Percentiles rank a stretch among this genome's conserved stretches.
These are phyloP conservation scores for Coemansia sp. DNA, from an alignment of 192 early-diverging fungal genomes.

Conservation along the genomic window DNA sequence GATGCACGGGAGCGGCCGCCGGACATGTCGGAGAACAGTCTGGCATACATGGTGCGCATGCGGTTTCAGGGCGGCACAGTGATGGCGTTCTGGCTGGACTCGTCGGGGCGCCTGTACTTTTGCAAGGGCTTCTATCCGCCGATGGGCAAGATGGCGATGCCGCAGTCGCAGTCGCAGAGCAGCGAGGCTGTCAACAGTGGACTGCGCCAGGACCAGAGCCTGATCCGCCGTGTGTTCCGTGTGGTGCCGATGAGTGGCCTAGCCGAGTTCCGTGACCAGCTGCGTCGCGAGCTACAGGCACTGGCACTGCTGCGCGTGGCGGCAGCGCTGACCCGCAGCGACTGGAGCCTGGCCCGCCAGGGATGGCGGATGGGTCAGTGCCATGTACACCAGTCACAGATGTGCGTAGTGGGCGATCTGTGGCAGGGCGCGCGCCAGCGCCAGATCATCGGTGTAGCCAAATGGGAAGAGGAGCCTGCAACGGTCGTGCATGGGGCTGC, in stretches of 20 bases:
- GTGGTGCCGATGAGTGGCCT: slow-evolving; percentile 33
- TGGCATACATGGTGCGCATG: slow-evolving; percentile 38
- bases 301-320: slow-evolving; percentile 41
- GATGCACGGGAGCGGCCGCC: slow-evolving; percentile 16
- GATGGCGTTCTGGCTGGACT: slow-evolving; percentile 37
- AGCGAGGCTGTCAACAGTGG: background rate
- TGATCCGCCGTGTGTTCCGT: slow-evolving; percentile 45
- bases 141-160: background rate
- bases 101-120: slow-evolving; percentile 25
- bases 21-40: background rate
- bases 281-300: slow-evolving; percentile 43
- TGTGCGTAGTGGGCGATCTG: slow-evolving; percentile 49
- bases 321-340: slow-evolving; percentile 30
- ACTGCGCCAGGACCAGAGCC: slow-evolving; percentile 16
- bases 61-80: slow-evolving; percentile 47
- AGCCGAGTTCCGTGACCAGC: slow-evolving; percentile 40
- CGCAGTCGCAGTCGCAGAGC: background rate
- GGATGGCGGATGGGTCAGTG: slow-evolving; percentile 33
- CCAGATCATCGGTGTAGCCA: slow-evolving; percentile 46
- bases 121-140: slow-evolving; percentile 44
- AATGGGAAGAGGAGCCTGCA: slow-evolving; percentile 6
- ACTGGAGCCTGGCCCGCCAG: slow-evolving; percentile 3
- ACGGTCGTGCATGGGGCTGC: too few species aligned
- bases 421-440: slow-evolving; percentile 33
- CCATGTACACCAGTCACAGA: slow-evolving; percentile 53